These are phyloP conservation scores for Trichoderma endophyticum DNA, from an alignment of 2,329 filamentous ascomycete genomes.

Conservation along the genomic window DNA sequence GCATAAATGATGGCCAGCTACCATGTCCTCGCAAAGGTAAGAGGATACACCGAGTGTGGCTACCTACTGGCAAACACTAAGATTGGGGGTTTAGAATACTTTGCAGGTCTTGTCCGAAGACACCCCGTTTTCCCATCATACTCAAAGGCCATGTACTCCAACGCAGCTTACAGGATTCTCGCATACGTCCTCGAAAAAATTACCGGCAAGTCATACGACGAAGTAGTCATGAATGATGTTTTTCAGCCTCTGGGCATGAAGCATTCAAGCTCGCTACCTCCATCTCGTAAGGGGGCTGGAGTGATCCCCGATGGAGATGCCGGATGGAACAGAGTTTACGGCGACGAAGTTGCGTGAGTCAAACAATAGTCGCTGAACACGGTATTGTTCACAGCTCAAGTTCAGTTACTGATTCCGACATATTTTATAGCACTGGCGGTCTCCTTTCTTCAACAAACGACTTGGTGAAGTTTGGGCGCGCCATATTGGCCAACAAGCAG, in stretches of 20 bases:
- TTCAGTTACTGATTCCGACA: background rate
- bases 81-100: slow-evolving; percentile 17
- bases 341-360: slow-evolving; percentile 21
- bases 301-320: slow-evolving; percentile 18
- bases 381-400: background rate
- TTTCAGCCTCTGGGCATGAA: slow-evolving; percentile 15
- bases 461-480: slow-evolving; percentile 1
- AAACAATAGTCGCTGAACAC: background rate
- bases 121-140: slow-evolving; percentile 22
- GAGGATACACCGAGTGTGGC: background rate
- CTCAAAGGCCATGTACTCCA: slow-evolving; percentile 24
- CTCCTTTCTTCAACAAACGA: slow-evolving; percentile 16
- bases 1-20: slow-evolving; percentile 7
- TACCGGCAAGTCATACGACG: slow-evolving; percentile 21
- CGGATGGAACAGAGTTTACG: slow-evolving; percentile 11
- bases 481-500: slow-evolving; percentile 9
- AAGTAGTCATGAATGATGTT: slow-evolving; percentile 4
- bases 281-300: background rate
- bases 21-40: background rate
- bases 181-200: slow-evolving; percentile 25
- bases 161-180: slow-evolving; percentile 25
- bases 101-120: slow-evolving; percentile 19
- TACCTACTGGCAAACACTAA: background rate
- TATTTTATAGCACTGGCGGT: slow-evolving; percentile 7
- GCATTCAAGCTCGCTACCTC: slow-evolving; percentile 9